A percentile compares a stretch with the other conserved stretches of the same genome.
These are phyloP conservation scores for Oemleria cerasiformis DNA, from an alignment of 306 rosid species.

Conservation along the genomic window DNA sequence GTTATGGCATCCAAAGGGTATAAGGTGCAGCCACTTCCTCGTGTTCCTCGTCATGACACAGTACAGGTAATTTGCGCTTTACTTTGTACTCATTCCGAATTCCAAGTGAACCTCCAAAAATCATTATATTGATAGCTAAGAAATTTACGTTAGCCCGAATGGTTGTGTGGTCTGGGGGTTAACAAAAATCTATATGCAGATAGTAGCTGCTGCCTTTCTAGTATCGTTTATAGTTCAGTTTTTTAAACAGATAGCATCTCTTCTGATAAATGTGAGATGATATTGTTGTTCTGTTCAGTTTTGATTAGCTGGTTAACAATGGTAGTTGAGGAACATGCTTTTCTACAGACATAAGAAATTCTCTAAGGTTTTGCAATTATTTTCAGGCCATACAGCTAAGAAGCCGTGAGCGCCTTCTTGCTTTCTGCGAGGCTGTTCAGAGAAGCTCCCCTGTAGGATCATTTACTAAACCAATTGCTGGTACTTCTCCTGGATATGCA, in stretches of 20 bases:
- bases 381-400: slow-evolving; percentile 81
- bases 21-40: slow-evolving; percentile 89
- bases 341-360: neutral
- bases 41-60: slow-evolving; percentile 59
- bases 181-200: slow-evolving; percentile 12
- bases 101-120: neutral
- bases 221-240: neutral
- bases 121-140: neutral
- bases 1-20: slow-evolving; percentile 79
- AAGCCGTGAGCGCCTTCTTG: slow-evolving; percentile 72
- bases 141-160: neutral
- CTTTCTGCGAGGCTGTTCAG: slow-evolving; percentile 93
- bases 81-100: neutral
- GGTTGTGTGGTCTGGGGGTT: slow-evolving; percentile 5
- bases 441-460: slow-evolving; percentile 90
- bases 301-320: neutral
- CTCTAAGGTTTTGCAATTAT: slow-evolving; percentile 12
- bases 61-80: slow-evolving; percentile 61
- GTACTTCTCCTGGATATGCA: slow-evolving; percentile 88
- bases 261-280: neutral
- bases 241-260: neutral
- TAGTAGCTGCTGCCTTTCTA: slow-evolving; percentile 3
- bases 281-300: neutral
- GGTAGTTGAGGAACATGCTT: neutral
- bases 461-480: slow-evolving; percentile 78